Percentiles rank a stretch among this genome's conserved stretches.
These are phyloP conservation scores for Mycena indigotica DNA, from an alignment of 768 basidiomycete genomes.

Conservation along the genomic window DNA sequence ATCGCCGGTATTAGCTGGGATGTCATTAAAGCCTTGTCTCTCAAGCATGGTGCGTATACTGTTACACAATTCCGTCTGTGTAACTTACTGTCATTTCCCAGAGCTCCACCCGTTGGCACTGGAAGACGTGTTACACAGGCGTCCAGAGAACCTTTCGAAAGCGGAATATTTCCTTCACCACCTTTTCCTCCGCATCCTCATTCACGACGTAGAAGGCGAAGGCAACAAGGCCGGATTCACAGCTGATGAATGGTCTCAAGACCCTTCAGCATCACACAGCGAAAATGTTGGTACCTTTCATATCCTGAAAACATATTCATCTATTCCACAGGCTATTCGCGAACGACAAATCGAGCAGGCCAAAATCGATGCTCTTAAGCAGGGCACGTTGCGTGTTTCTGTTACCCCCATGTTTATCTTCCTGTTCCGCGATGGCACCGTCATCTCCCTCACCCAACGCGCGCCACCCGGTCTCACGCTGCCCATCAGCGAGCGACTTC, in stretches of 20 bases:
- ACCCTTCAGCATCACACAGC: neutral
- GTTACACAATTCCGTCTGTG: conserved; percentile 22
- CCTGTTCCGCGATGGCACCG: conserved; percentile 57
- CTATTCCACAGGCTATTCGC: neutral
- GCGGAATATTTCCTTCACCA: conserved; percentile 55
- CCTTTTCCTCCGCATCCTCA: conserved; percentile 61
- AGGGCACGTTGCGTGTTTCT: conserved; percentile 46
- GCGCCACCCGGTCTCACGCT: conserved; percentile 47
- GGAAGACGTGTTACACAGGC: conserved; percentile 63
- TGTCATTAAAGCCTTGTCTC: conserved; percentile 59
- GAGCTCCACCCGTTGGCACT: conserved; percentile 67
- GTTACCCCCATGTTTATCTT: conserved; percentile 67
- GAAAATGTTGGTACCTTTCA: neutral
- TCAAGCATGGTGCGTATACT: conserved; percentile 53
- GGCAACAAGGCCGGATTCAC: neutral
- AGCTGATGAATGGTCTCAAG: conserved; percentile 8
- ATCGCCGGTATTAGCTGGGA: conserved; percentile 65
- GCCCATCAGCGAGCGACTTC: conserved; percentile 60
- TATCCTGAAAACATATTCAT: neutral
- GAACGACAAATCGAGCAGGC: conserved; percentile 21
- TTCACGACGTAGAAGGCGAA: conserved; percentile 10
- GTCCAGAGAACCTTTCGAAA: conserved; percentile 50
- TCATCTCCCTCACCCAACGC: conserved; percentile 25
- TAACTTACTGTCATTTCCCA: too few relatives aligned
- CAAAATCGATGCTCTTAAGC: conserved; percentile 19